Percentiles rank a stretch among this genome's conserved stretches.
phyloP scores from a whole-genome alignment of 495 filamentous ascomycete genomes.

The Niebla homalea region DNA sequence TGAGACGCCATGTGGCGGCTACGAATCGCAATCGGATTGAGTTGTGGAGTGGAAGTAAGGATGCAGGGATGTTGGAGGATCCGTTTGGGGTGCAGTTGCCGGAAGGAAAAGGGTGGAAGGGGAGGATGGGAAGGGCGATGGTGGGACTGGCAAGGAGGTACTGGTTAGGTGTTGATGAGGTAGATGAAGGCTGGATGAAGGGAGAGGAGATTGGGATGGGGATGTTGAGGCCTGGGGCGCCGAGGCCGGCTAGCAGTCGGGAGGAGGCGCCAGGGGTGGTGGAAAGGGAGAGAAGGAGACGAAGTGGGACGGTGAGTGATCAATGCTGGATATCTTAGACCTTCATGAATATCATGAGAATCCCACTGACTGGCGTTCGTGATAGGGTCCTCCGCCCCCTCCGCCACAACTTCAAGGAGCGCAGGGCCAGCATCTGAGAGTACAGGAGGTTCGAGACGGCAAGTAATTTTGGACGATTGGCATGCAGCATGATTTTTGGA shows the following conservation, averaged over 20 bases:
- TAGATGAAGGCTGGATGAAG: constrained; percentile 21
- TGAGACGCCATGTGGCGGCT: constrained; percentile 45
- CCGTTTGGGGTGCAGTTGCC: constrained; percentile 55
- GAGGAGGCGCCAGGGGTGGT: constrained; percentile 34
- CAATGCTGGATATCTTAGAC: neutral
- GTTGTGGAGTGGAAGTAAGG: constrained; percentile 26
- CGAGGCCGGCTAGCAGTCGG: constrained; percentile 17
- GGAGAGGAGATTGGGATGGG: neutral
- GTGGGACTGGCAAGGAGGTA: constrained; percentile 54
- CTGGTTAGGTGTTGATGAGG: constrained; percentile 50
- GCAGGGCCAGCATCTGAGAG: constrained; percentile 14
- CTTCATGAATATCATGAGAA: neutral
- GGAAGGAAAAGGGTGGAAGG: constrained; percentile 64
- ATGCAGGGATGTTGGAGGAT: constrained; percentile 43
- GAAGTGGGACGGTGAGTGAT: constrained; percentile 45
- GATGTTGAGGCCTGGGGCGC: constrained; percentile 25
- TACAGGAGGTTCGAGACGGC: constrained; percentile 10
- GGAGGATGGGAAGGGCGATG: constrained; percentile 60
- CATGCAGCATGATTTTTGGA: too few relatives aligned
- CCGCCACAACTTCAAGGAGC: constrained; percentile 14
- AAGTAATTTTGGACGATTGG: neutral
- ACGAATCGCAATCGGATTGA: constrained; percentile 35
- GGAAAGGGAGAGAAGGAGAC: constrained; percentile 53
- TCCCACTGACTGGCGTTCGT: too few relatives aligned
- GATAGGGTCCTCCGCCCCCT: constrained; percentile 12